phyloP scores from a whole-genome alignment of 768 basidiomycete species.

The Auriscalpium orientale region DNA sequence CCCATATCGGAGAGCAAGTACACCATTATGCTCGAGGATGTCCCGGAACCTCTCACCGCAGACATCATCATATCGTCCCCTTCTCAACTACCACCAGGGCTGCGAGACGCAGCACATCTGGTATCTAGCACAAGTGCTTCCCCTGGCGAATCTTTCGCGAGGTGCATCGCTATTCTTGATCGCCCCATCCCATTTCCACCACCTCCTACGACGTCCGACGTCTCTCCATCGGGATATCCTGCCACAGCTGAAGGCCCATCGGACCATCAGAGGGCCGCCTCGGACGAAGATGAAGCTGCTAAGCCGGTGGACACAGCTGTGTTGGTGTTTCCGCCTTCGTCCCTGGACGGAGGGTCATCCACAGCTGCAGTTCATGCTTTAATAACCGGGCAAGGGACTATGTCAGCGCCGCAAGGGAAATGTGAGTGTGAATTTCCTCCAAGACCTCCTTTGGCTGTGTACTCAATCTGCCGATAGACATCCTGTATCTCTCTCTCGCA shows the following conservation, averaged over 20 bases:
- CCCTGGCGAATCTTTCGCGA: conserved; percentile 26
- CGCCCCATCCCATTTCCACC: conserved; percentile 26
- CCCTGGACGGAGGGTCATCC: conserved; percentile 40
- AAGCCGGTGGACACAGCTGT: conserved; percentile 51
- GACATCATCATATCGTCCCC: conserved; percentile 47
- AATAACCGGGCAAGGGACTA: conserved; percentile 62
- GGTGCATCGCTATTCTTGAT: conserved; percentile 46
- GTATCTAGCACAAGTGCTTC: conserved; percentile 1
- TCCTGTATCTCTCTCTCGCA: conserved; percentile 15
- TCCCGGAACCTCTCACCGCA: conserved; percentile 52
- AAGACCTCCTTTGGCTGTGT: neutral
- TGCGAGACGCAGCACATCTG: neutral
- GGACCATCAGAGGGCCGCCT: neutral
- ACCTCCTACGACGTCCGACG: conserved; percentile 24
- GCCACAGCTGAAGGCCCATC: neutral
- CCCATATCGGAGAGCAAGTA: conserved; percentile 23
- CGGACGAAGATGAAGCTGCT: neutral
- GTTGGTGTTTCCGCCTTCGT: conserved; percentile 68
- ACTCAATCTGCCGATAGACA: conserved; percentile 1
- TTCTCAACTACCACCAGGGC: conserved; percentile 18
- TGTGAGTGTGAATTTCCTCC: conserved; percentile 35
- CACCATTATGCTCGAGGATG: conserved; percentile 45
- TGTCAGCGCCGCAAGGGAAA: conserved; percentile 68
- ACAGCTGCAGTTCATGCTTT: conserved; percentile 47
- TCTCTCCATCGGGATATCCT: conserved; percentile 16